Evolutionary conservation across 441 rosid species (phyloP), one percentile per base, ranked within the genome.

Genomic region (Isatis lusitanica): DNA sequence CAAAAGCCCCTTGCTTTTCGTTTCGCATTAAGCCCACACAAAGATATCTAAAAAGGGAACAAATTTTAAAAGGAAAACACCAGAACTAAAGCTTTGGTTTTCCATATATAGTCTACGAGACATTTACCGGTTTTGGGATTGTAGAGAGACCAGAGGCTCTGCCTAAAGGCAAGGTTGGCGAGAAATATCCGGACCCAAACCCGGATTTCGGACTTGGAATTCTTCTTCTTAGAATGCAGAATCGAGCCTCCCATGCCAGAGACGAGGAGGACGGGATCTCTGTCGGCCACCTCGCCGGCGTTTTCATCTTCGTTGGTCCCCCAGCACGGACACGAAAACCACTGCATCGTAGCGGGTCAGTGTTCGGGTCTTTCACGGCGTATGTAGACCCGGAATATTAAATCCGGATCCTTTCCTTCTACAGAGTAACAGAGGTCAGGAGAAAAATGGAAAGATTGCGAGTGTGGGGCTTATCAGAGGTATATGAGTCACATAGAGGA

Each of bases 181-280:
- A 90, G 80, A n/a, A 88, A 85, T 24, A 90, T 81, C 48, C 97
- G 90, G 50, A 87, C 96, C 97, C 97, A 92, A 50, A 88, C 98
- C 53, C 93, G 92, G 61, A 82, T 78, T 79, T 85, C 74, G 62
- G 72, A 67, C 40, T 92, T 90, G 15, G 73, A 42, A 40, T 65
- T 79, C 79, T 90, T 90, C 83, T 90, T 90, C 53, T 47, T 89
- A 3, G 98, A 87, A 73, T 90, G 80, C 67, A 93, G 90, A 63
- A 93, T 81, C 74, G 97, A 93, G 2, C 97, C 95, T 39, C 93
- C 95, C 3, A 93, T 82, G 6, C 98, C 97, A 15, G 98, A 88
- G 5, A 90, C 85, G 7, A 93, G 85, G 4, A 93, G 78, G 0
- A 93, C 87, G 1, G 97, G 93, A 70, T 93, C 89, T 18, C 63